These are phyloP conservation scores for Cutaneotrichosporon dermatis DNA, from an alignment of 1,284 basidiomycete species.

Conservation along the genomic window DNA sequence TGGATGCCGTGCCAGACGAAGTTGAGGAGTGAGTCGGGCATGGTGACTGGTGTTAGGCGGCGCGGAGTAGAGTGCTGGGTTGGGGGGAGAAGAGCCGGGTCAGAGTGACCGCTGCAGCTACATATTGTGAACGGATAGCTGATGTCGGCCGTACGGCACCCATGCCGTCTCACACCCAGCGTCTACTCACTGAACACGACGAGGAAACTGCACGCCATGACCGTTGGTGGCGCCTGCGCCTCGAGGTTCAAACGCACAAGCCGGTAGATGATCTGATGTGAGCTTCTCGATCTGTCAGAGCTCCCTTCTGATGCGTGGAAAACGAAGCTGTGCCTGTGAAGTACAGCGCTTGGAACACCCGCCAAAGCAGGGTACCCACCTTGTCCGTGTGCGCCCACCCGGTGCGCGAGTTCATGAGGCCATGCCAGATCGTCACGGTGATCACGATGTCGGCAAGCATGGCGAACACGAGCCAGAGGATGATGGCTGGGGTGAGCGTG, in stretches of 20 bases:
- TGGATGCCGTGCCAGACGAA: conserved; percentile 18
- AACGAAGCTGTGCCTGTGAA: too few relatives aligned
- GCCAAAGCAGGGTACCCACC: background rate
- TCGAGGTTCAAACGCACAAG: conserved; percentile 31
- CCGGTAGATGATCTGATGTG: conserved; percentile 19
- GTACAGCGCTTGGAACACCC: background rate
- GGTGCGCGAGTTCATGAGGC: conserved; percentile 23
- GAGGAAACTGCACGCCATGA: conserved; percentile 24
- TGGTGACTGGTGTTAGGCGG: conserved; percentile 7
- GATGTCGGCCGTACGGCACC: too few relatives aligned
- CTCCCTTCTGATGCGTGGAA: too few relatives aligned
- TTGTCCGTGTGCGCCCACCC: conserved; percentile 34
- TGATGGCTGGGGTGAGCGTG: background rate
- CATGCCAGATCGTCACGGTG: conserved; percentile 23
- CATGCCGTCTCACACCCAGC: too few relatives aligned
- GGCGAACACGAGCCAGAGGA: conserved; percentile 21
- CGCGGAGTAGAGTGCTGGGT: background rate
- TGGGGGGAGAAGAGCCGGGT: too few relatives aligned
- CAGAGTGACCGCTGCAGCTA: too few relatives aligned
- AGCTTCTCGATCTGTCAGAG: background rate
- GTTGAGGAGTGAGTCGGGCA: conserved; percentile 20
- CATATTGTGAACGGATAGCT: too few relatives aligned
- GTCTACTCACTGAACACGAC: conserved; percentile 21
- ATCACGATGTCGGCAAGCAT: conserved; percentile 31
- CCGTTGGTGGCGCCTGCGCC: conserved; percentile 26